These are phyloP conservation scores for Nicotiana noctiflora DNA, from an alignment of 257 asterid genomes.

Conservation along the genomic window DNA sequence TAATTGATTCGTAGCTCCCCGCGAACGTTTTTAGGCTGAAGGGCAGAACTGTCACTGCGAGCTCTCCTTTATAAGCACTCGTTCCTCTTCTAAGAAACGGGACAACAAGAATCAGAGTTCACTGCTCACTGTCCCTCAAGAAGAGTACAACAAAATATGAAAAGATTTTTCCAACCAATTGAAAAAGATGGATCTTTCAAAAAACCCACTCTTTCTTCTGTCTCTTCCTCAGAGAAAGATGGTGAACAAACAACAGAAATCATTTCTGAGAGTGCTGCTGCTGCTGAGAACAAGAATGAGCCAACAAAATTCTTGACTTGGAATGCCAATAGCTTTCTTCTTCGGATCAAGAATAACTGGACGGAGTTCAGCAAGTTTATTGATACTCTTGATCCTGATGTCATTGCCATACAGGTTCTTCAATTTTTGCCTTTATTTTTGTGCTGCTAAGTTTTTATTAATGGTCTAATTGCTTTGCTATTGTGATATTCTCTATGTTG, in stretches of 20 bases:
- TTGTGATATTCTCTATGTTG: background rate
- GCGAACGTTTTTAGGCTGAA: background rate
- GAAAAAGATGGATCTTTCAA: slow-evolving; percentile 68
- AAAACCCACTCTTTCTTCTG: slow-evolving; percentile 45
- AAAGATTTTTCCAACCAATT: slow-evolving; percentile 83
- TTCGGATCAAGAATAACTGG: slow-evolving; percentile 72
- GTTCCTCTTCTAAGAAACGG: background rate
- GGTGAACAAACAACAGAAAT: slow-evolving; percentile 19
- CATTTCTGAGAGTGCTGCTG: slow-evolving; percentile 24
- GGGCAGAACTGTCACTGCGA: background rate
- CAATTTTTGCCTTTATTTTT: background rate
- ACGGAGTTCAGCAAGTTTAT: slow-evolving; percentile 63
- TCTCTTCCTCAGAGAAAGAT: slow-evolving; percentile 23
- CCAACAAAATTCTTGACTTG: slow-evolving; percentile 82
- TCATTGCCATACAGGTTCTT: slow-evolving; percentile 78
- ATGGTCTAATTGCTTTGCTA: background rate
- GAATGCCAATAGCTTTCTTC: slow-evolving; percentile 88
- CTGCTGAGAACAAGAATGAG: slow-evolving; percentile 34
- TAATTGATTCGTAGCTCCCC: background rate
- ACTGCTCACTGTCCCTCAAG: background rate
- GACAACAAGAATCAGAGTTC: background rate
- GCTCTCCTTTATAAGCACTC: background rate
- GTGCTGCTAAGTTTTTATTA: background rate
- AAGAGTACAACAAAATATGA: slow-evolving; percentile 32
- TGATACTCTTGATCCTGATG: slow-evolving; percentile 71